Evolutionary conservation across 768 basidiomycete species (phyloP), one percentile per base, ranked within the genome.

Genomic region (Lactarius akahatsu): DNA sequence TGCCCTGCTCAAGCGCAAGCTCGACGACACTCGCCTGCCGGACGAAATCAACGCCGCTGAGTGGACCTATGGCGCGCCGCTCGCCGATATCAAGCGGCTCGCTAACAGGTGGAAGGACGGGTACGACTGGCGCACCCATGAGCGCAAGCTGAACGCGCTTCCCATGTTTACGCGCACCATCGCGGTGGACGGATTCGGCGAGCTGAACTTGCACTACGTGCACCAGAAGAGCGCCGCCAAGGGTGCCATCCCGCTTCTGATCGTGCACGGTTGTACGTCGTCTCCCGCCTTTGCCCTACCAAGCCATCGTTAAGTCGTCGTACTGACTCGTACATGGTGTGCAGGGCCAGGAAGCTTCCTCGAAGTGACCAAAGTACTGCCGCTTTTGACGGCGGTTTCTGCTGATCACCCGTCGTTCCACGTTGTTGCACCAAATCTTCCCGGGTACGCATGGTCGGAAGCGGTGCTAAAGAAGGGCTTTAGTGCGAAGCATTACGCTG

Each of bases 231-330:
- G 84, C 66, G 63, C 41, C 10, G 58, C 63, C 32, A 64, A 65
- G 32, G 43, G 73, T 20, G 36, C 36, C 13, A 82, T 86, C 38
- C 84, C 86, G 2, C 69, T 87, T 34, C 72, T 86, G 38, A 86
- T 82, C 59, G 80, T 85, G 34, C 85, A 86, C 63, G 86, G 86
- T 57, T 86, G 85, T 77, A 62, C 28, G 77, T 75, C 20, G 26
- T 18, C 30, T 36, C 38, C 5, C 36, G 45, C 28, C 23, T 15
- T 16, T 43, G 26, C 23, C 18, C n/a, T 56, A 11, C 50, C 18
- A 13, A 20, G 15, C 6, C 18, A 10, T 20, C 1, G 34, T 36
- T 54, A 3, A 41, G 30, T 18, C 18, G 18, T 28, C 26, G 26
- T 40, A 15, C 13, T 54, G 3, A 40, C 20, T 20, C 20, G 20